These are phyloP conservation scores for Aureobasidium melanogenum DNA, from an alignment of 2,329 filamentous ascomycete species.

Conservation along the genomic window DNA sequence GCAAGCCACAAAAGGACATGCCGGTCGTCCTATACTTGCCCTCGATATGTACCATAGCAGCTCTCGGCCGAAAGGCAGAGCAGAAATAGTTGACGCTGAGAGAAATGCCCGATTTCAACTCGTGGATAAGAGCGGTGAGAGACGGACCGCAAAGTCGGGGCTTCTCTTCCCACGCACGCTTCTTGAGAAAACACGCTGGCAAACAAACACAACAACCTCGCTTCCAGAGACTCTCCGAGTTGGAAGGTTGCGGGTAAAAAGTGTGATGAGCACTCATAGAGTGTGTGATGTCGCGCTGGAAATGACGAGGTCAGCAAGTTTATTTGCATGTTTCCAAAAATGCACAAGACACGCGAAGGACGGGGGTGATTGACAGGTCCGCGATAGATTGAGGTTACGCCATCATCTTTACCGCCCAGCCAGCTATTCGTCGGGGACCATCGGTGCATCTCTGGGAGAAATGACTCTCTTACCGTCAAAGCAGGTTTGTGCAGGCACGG, in stretches of 20 bases:
- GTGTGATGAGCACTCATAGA: neutral
- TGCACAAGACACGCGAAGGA: slow-evolving; percentile 1
- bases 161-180: neutral
- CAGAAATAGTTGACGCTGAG: neutral
- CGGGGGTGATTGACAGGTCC: slow-evolving; percentile 7
- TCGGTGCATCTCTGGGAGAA: slow-evolving; percentile 9
- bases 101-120: neutral
- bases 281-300: neutral
- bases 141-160: neutral
- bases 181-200: neutral
- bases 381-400: slow-evolving; percentile 10
- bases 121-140: slow-evolving; percentile 4
- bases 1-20: neutral
- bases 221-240: neutral
- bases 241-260: neutral
- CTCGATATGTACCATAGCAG: neutral
- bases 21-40: neutral
- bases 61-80: neutral
- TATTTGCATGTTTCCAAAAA: slow-evolving; percentile 10
- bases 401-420: slow-evolving; percentile 4
- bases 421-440: slow-evolving; percentile 7
- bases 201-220: neutral
- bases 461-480: slow-evolving; percentile 8
- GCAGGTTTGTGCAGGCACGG: slow-evolving; percentile 12
- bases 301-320: slow-evolving; percentile 3